These are phyloP conservation scores for Rhizoclosmatium globosum DNA, from an alignment of 192 early-diverging fungal species.

Conservation along the genomic window DNA sequence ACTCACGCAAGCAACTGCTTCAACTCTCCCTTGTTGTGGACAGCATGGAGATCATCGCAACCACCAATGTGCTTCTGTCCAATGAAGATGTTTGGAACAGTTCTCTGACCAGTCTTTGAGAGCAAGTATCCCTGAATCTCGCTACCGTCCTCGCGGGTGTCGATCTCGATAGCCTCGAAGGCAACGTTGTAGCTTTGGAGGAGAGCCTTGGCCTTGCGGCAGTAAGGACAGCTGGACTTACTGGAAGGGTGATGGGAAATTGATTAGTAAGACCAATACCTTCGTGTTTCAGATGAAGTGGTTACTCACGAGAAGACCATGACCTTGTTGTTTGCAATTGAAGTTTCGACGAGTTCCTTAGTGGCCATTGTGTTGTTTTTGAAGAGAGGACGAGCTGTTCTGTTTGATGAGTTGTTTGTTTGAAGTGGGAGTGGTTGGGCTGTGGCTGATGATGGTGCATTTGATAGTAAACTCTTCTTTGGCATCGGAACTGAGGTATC, in stretches of 20 bases:
- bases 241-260: slow-evolving; percentile 63
- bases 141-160: slow-evolving; percentile 47
- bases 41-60: slow-evolving; percentile 49
- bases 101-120: slow-evolving; percentile 52
- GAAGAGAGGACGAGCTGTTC: no score
- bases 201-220: slow-evolving; percentile 59
- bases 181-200: slow-evolving; percentile 43
- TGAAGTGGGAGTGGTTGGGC: no score
- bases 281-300: no score
- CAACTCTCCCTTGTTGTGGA: slow-evolving; percentile 42
- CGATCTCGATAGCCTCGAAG: slow-evolving; percentile 47
- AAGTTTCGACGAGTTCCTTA: slow-evolving; percentile 50
- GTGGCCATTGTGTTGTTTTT: slow-evolving; percentile 38
- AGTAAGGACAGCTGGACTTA: slow-evolving; percentile 64
- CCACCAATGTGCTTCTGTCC: slow-evolving; percentile 48
- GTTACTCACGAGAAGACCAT: slow-evolving; percentile 1
- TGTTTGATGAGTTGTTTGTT: no score
- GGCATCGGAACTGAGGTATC: no score
- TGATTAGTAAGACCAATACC: no score
- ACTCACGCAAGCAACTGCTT: slow-evolving; percentile 32
- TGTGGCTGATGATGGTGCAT: no score
- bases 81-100: slow-evolving; percentile 63
- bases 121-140: slow-evolving; percentile 57
- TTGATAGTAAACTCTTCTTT: no score
- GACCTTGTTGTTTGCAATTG: slow-evolving; percentile 63